phyloP scores from a whole-genome alignment of 2,329 filamentous ascomycete genomes.

The Aspergillus carbonarius region DNA sequence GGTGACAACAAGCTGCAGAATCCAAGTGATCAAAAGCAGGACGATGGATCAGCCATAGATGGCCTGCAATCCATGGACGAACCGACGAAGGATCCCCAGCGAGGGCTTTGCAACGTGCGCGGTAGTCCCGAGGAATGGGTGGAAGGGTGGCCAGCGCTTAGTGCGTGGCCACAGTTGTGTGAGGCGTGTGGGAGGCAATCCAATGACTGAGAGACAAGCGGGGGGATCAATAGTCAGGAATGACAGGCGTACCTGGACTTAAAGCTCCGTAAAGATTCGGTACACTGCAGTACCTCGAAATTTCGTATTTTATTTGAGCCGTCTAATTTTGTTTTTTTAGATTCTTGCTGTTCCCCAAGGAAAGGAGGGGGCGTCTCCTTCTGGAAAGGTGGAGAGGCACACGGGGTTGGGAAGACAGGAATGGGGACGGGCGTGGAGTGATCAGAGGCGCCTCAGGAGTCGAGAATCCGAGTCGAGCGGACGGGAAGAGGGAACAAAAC shows the following conservation, averaged over 20 bases:
- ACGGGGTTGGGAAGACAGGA: constrained; percentile 21
- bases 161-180: constrained; percentile 29
- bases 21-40: not conserved
- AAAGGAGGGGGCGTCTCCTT: constrained; percentile 11
- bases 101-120: constrained; percentile 16
- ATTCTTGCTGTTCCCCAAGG: not conserved
- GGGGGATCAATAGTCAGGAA: constrained; percentile 14
- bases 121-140: constrained; percentile 23
- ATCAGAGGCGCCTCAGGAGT: constrained; percentile 16
- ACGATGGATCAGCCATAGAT: constrained; percentile 8
- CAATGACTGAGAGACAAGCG: constrained; percentile 19
- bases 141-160: constrained; percentile 19
- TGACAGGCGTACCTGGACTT: constrained; percentile 25
- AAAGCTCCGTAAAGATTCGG: constrained; percentile 15
- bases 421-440: constrained; percentile 28
- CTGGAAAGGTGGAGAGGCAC: constrained; percentile 32
- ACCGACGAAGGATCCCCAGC: constrained; percentile 7
- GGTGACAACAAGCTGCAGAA: constrained; percentile 1
- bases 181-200: constrained; percentile 20
- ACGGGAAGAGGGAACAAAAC: constrained; percentile 10
- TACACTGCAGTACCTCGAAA: constrained; percentile 17
- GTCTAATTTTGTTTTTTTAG: not conserved
- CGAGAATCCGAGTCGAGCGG: constrained; percentile 9
- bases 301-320: constrained; percentile 19
- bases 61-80: constrained; percentile 11